Conservation (phyloP, 2,329 filamentous ascomycete species). For the Clonostachys rosea region DNA sequence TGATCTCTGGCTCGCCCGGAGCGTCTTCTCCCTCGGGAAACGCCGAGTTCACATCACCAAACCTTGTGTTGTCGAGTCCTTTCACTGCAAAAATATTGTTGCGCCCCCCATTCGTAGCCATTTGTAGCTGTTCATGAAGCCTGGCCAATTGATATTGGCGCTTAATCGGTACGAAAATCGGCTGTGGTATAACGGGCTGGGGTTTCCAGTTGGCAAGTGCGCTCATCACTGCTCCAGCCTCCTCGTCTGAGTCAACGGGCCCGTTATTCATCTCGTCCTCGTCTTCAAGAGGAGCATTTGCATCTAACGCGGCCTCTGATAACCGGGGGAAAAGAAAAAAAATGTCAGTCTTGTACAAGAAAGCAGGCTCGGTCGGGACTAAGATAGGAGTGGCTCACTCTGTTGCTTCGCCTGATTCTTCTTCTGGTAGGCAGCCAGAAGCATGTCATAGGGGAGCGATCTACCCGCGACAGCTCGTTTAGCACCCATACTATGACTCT, state of each 20-base stretch:
- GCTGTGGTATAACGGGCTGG: slow-evolving; percentile 69
- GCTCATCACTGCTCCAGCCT: slow-evolving; percentile 83
- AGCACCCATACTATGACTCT: slow-evolving; percentile 91
- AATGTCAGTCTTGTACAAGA: slow-evolving; percentile 6
- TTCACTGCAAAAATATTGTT: slow-evolving; percentile 51
- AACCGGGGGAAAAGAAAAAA: not conserved
- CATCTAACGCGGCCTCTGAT: slow-evolving; percentile 86
- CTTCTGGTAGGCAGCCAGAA: slow-evolving; percentile 85
- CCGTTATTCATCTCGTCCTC: slow-evolving; percentile 75
- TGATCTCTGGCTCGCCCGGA: slow-evolving; percentile 50
- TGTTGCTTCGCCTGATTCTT: slow-evolving; percentile 99
- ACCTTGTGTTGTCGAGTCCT: slow-evolving; percentile 47
- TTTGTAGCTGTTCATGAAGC: slow-evolving; percentile 60
- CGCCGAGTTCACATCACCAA: slow-evolving; percentile 15
- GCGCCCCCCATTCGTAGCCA: slow-evolving; percentile 61
- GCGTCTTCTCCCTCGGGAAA: slow-evolving; percentile 46
- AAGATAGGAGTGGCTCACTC: slow-evolving; percentile 53
- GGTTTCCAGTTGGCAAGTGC: slow-evolving; percentile 74
- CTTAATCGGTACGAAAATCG: slow-evolving; percentile 54
- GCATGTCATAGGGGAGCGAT: slow-evolving; percentile 87
- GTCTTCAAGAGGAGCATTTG: slow-evolving; percentile 85
- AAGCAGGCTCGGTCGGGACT: not conserved
- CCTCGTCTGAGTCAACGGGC: slow-evolving; percentile 90
- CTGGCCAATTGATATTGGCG: slow-evolving; percentile 59
- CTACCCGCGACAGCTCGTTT: slow-evolving; percentile 85